Percentiles rank a stretch among this genome's conserved stretches.
Evolutionary conservation across 1,284 basidiomycete genomes (phyloP).

Genomic region (Amylostereum chailletii): DNA sequence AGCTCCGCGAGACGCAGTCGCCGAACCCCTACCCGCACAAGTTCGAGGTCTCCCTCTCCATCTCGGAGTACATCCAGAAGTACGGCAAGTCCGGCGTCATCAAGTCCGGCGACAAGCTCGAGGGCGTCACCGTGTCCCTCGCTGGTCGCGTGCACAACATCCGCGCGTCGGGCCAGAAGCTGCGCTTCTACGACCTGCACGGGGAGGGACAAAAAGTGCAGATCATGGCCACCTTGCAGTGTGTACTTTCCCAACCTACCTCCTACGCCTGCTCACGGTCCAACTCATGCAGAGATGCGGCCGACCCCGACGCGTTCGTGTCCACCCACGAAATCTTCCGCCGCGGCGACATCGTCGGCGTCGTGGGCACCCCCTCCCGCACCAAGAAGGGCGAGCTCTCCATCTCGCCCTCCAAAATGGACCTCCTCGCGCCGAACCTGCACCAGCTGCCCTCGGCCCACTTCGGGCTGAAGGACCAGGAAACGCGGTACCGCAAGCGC

Average conservation of each 20-base stretch:
- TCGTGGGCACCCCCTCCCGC: conserved; percentile 82
- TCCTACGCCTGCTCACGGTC: neutral
- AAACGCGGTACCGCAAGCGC: conserved; percentile 96
- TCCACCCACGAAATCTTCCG: conserved; percentile 81
- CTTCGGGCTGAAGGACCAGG: conserved; percentile 92
- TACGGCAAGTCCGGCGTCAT: conserved; percentile 75
- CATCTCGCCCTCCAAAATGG: conserved; percentile 76
- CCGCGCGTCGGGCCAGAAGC: conserved; percentile 75
- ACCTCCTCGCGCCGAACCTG: conserved; percentile 91
- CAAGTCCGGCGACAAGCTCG: conserved; percentile 49
- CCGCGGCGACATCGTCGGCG: conserved; percentile 94
- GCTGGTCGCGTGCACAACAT: conserved; percentile 93
- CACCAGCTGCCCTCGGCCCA: conserved; percentile 91
- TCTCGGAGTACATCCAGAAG: conserved; percentile 68
- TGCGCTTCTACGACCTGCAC: conserved; percentile 93
- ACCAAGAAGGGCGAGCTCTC: conserved; percentile 97
- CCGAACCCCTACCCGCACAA: conserved; percentile 99
- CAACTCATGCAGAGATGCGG: conserved; percentile 51
- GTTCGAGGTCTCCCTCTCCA: conserved; percentile 84
- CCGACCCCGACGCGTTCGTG: conserved; percentile 64
- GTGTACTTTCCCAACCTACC: conserved; percentile 21
- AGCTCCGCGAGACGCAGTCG: conserved; percentile 76
- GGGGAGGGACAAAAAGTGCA: conserved; percentile 92
- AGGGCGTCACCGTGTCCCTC: conserved; percentile 45
- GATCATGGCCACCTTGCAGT: conserved; percentile 91